phyloP scores from a whole-genome alignment of 202 grass and related monocot species.

The Digitaria exilis region DNA sequence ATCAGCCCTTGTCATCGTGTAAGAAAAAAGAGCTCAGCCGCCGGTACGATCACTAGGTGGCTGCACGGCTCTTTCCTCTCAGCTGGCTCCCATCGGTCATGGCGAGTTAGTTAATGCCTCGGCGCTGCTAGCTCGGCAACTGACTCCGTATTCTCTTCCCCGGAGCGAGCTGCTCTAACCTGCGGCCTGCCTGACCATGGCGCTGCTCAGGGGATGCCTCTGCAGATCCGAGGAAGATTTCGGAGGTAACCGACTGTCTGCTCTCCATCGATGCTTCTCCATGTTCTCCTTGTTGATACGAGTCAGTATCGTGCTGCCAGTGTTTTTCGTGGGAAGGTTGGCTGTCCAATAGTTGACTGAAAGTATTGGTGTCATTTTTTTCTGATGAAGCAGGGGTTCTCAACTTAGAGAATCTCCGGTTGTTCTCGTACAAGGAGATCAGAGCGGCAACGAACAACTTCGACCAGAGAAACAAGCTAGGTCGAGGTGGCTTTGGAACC shows the following conservation, averaged over 20 bases:
- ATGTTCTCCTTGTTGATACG: background rate
- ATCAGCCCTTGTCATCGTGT: background rate
- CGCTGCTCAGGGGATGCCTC: constrained; percentile 42
- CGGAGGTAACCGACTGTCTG: background rate
- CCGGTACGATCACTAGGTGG: background rate
- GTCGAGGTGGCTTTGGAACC: constrained; percentile 62
- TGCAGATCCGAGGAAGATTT: constrained; percentile 36
- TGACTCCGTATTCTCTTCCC: background rate
- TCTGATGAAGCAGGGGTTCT: constrained; percentile 20
- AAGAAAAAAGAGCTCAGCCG: background rate
- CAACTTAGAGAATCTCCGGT: constrained; percentile 27
- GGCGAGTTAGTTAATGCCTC: constrained; percentile 3
- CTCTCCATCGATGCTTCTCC: background rate
- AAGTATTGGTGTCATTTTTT: constrained; percentile 6
- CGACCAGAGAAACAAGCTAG: constrained; percentile 45
- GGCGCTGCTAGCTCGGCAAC: background rate
- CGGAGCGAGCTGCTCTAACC: background rate
- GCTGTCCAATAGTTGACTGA: background rate
- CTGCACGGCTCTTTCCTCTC: constrained; percentile 15
- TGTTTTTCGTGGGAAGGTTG: background rate
- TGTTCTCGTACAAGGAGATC: constrained; percentile 57
- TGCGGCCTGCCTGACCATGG: constrained; percentile 32
- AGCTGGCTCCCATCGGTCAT: background rate
- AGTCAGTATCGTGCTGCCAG: background rate
- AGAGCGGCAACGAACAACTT: constrained; percentile 55